phyloP scores from a whole-genome alignment of 352 stramenopile species.

The Phytophthora rubi region DNA sequence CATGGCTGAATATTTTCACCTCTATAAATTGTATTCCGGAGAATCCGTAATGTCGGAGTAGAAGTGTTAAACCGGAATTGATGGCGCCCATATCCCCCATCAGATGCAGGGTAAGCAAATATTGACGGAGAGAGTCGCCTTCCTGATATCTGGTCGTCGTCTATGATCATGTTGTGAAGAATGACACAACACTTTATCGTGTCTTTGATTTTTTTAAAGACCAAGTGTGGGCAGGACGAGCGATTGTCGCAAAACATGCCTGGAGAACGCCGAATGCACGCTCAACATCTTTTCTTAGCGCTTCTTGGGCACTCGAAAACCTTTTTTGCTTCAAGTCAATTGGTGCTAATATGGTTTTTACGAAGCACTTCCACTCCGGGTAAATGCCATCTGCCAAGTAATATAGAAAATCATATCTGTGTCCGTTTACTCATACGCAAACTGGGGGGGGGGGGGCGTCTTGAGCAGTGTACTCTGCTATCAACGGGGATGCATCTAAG shows the following conservation, averaged over 20 bases:
- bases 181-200: constrained; percentile 12
- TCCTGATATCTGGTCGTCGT: constrained; percentile 1
- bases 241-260: constrained; percentile 7
- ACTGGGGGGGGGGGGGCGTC: too few species aligned
- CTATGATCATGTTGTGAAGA: constrained; percentile 23
- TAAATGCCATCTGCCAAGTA: too few species aligned
- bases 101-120: constrained; percentile 4
- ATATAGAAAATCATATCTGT: too few species aligned
- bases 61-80: background rate
- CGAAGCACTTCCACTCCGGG: too few species aligned
- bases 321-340: background rate
- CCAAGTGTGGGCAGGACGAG: background rate
- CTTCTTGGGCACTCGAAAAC: background rate
- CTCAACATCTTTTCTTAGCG: constrained; percentile 4
- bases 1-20: constrained; percentile 19
- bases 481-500: too few species aligned
- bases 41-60: too few species aligned
- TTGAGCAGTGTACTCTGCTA: too few species aligned
- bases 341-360: too few species aligned
- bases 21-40: too few species aligned
- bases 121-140: background rate
- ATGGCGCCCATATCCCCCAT: background rate
- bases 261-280: background rate
- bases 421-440: too few species aligned
- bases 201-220: background rate